A percentile compares a stretch with the other conserved stretches of the same genome.
Conservation (phyloP, 2,329 filamentous ascomycete species). For the Ilyonectria robusta region DNA sequence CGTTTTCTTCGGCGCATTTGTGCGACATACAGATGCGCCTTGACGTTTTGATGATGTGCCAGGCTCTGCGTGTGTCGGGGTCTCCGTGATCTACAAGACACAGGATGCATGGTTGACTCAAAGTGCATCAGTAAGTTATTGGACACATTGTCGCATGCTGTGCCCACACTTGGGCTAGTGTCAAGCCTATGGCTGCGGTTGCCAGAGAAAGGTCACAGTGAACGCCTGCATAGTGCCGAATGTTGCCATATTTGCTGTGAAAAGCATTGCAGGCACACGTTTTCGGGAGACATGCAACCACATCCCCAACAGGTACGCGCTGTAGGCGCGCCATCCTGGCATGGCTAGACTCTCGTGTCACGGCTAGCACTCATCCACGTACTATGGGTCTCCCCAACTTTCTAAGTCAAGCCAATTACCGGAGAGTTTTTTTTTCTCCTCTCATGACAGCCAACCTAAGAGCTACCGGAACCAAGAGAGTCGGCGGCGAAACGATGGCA, state of each 20-base stretch:
- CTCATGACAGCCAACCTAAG: constrained; percentile 8
- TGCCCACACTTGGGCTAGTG: not conserved
- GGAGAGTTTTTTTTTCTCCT: constrained; percentile 3
- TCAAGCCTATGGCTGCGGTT: not conserved
- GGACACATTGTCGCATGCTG: constrained; percentile 4
- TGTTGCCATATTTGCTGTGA: not conserved
- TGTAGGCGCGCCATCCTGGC: not conserved
- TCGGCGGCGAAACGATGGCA: not conserved
- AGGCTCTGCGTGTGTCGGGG: constrained; percentile 8
- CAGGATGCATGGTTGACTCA: constrained; percentile 17
- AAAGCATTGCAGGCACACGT: not conserved
- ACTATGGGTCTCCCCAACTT: constrained; percentile 2
- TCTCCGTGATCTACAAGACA: constrained; percentile 20
- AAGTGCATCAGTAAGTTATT: constrained; percentile 6
- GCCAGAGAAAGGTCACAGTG: not conserved
- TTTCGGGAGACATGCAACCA: not conserved
- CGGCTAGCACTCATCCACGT: not conserved
- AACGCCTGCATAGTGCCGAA: not conserved
- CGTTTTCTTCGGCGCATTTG: constrained; percentile 16
- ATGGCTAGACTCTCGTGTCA: not conserved
- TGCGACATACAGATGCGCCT: constrained; percentile 6
- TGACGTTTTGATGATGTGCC: constrained; percentile 7
- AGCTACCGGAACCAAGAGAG: constrained; percentile 1
- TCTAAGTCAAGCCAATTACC: constrained; percentile 3
- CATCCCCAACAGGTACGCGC: not conserved